Evolutionary conservation across 2,329 filamentous ascomycete genomes (phyloP).

Genomic region (Penicillium thymicola): DNA sequence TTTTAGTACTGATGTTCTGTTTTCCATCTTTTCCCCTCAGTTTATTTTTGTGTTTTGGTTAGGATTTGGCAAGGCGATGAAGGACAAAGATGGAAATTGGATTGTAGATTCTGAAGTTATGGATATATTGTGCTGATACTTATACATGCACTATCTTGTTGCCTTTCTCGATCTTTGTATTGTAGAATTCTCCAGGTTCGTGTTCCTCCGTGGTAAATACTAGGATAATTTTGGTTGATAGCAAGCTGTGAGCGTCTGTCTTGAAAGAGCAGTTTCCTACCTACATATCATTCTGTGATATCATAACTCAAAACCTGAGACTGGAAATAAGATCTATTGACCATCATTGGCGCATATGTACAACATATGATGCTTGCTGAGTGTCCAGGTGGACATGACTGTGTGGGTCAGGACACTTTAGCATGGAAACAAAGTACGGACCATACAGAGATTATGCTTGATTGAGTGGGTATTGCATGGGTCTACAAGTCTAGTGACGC

Average conservation of each 20-base stretch:
- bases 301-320: too few species aligned
- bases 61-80: neutral
- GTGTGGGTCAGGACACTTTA: neutral
- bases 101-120: slow-evolving; percentile 7
- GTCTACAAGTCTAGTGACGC: neutral
- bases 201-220: too few species aligned
- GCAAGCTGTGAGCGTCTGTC: neutral
- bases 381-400: neutral
- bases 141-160: neutral
- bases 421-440: neutral
- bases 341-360: neutral
- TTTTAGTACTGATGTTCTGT: slow-evolving; percentile 4
- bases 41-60: neutral
- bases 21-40: neutral
- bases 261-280: neutral
- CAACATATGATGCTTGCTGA: neutral
- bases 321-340: neutral
- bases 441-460: neutral
- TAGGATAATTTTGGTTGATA: neutral
- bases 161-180: neutral
- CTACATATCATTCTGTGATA: neutral
- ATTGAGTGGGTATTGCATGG: neutral
- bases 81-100: slow-evolving; percentile 1
- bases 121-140: slow-evolving; percentile 12
- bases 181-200: neutral